Base-by-base conservation (phyloP, 495 filamentous ascomycete species). In the Chaetomium cochliodes region DNA sequence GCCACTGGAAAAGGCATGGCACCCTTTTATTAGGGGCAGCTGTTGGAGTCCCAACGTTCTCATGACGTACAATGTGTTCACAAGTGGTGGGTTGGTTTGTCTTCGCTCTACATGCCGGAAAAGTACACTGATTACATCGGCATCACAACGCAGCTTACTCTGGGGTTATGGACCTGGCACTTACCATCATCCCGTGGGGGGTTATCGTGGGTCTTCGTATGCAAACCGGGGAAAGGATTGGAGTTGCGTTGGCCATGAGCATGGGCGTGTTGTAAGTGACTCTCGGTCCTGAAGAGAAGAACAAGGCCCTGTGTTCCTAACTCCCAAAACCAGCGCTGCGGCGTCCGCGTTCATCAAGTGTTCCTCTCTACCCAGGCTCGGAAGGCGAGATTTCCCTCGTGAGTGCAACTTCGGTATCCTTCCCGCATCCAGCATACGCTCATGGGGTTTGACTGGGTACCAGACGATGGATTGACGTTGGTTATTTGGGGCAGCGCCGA, bases 401-500 rank as follows among this genome's bases (percentile, higher is more conserved):
- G 51, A 30, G 51, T 53, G 23, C 12, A 30, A 25, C 26, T 13
- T 33, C 5, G n/a, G 7, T 22, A n/a, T n/a, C n/a, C 44, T 47
- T 47, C 18, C 44, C 16, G n/a, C 7, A 6, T 9, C 0, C 2
- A 47, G 41, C 41, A 2, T 44, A 18, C 18, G 41, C 2, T 44
- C n/a, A 15, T 8, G 42, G 4, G 3, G 49, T 2, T 12, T 51
- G 15, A 51, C 49, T 3, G 3, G 18, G 25, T 53, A 18, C 13
- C 15, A 53, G 51, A 53, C 30, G 51, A 53, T n/a, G 51, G 69
- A 2, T 67, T 73, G 2, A 63, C 62, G 7, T 61, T 73, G 1
- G 69, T 73, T 8, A 73, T 70, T 9, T 72, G 70, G 70, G 69
- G 67, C 26, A 67, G 65, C 18, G 74, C 74, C 2, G 74, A 77